Conservation (phyloP, 495 filamentous ascomycete species). For the Podospora pseudopauciseta region DNA sequence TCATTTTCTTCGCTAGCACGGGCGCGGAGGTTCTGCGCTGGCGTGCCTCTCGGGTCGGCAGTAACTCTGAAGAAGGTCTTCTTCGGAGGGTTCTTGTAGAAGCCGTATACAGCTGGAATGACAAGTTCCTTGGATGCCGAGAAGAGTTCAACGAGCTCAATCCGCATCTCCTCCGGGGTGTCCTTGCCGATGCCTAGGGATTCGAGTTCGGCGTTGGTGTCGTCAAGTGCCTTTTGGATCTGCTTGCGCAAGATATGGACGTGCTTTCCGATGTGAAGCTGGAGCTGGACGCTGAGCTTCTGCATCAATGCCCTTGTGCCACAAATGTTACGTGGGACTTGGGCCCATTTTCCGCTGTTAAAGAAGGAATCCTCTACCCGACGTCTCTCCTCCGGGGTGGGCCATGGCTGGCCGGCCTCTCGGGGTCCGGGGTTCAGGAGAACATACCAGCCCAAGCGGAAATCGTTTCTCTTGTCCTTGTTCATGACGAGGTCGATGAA, state of each 20-base stretch:
- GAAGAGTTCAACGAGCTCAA: constrained; percentile 40
- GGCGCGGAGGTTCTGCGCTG: constrained; percentile 40
- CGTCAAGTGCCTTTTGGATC: constrained; percentile 38
- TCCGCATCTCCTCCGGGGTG: constrained; percentile 38
- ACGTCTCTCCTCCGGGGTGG: constrained; percentile 28
- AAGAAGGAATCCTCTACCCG: constrained; percentile 35
- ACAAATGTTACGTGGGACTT: constrained; percentile 30
- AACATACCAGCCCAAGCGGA: constrained; percentile 64
- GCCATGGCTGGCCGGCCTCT: constrained; percentile 35
- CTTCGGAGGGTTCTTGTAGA: constrained; percentile 41
- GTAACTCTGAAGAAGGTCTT: constrained; percentile 39
- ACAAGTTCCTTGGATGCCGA: constrained; percentile 38
- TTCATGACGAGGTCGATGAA: constrained; percentile 57
- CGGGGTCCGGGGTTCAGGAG: constrained; percentile 52
- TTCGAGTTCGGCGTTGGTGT: constrained; percentile 37
- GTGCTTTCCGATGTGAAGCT: constrained; percentile 38
- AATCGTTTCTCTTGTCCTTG: constrained; percentile 47
- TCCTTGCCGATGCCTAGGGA: constrained; percentile 37
- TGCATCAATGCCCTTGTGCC: constrained; percentile 35
- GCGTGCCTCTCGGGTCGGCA: constrained; percentile 37
- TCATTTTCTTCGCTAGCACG: constrained; percentile 44
- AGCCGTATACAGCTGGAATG: constrained; percentile 39
- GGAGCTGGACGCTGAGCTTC: constrained; percentile 38
- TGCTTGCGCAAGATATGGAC: constrained; percentile 34
- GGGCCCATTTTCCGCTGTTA: constrained; percentile 41